Conservation (phyloP, 2,329 filamentous ascomycete species). For the Trichoderma atrobrunneum region DNA sequence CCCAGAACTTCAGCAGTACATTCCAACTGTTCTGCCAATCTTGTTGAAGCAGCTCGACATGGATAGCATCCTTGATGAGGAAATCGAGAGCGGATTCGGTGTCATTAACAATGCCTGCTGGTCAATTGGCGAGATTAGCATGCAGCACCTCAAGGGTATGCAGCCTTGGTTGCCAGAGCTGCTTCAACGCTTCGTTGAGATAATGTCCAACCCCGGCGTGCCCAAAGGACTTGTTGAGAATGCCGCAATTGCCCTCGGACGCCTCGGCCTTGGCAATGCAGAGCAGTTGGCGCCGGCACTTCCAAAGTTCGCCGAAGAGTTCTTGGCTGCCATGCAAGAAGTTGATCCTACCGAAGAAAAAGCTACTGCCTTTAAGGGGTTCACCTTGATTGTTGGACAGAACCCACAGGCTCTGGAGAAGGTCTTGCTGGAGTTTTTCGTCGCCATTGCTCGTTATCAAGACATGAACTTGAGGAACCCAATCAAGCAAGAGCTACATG, state of each 20-base stretch:
- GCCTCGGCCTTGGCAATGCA: conserved; percentile 76
- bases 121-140: conserved; percentile 89
- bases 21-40: conserved; percentile 73
- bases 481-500: conserved; percentile 63
- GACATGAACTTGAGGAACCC: conserved; percentile 60
- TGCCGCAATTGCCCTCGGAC: conserved; percentile 85
- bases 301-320: conserved; percentile 74
- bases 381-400: conserved; percentile 76
- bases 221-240: conserved; percentile 89
- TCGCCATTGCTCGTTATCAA: conserved; percentile 74
- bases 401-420: conserved; percentile 94
- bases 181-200: conserved; percentile 73
- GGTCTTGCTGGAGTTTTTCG: conserved; percentile 77
- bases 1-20: conserved; percentile 69
- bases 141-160: conserved; percentile 74
- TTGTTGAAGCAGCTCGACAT: conserved; percentile 87
- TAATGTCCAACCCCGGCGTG: conserved; percentile 80
- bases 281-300: conserved; percentile 76
- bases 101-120: conserved; percentile 98
- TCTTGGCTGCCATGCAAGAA: conserved; percentile 76
- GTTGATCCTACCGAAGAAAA: conserved; percentile 92
- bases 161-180: conserved; percentile 73
- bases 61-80: conserved; percentile 71
- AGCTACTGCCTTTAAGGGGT: conserved; percentile 86
- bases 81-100: conserved; percentile 80